Conservation (phyloP, 2,329 filamentous ascomycete species). For the Exophiala lecanii-corni region DNA sequence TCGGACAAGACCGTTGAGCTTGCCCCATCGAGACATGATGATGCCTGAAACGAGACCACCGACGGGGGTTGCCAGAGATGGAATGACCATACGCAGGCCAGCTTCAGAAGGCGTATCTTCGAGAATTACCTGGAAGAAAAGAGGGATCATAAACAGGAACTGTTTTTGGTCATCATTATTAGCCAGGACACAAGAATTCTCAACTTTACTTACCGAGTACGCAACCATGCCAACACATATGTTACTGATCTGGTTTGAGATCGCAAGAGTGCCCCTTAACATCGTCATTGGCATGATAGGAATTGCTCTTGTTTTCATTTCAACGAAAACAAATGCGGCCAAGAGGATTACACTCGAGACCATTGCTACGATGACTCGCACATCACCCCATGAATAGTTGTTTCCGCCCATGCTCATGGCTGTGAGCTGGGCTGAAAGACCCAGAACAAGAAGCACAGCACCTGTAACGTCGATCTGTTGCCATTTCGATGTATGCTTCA, state of each 20-base stretch:
- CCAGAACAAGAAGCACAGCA: constrained; percentile 53
- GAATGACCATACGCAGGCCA: constrained; percentile 41
- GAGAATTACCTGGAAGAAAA: constrained; percentile 42
- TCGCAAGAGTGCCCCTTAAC: constrained; percentile 51
- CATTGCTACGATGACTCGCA: constrained; percentile 39
- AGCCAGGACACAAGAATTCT: too few relatives aligned
- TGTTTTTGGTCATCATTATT: too few relatives aligned
- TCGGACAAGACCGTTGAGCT: constrained; percentile 38
- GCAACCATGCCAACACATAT: constrained; percentile 57
- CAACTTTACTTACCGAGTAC: constrained; percentile 55
- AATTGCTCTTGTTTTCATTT: constrained; percentile 39
- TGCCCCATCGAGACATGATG: constrained; percentile 46
- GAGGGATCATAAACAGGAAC: constrained; percentile 46
- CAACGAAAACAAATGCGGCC: constrained; percentile 36
- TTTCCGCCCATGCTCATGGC: constrained; percentile 44
- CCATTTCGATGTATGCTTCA: constrained; percentile 38
- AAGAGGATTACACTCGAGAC: constrained; percentile 36
- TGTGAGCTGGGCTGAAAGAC: constrained; percentile 52
- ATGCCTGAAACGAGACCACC: constrained; percentile 43
- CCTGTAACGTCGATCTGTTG: constrained; percentile 56
- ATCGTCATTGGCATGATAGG: constrained; percentile 47
- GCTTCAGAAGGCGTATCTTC: constrained; percentile 43
- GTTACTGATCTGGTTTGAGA: constrained; percentile 55
- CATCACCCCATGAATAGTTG: constrained; percentile 40
- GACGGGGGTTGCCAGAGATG: constrained; percentile 43